Evolutionary conservation across 169 alveolate species (phyloP), one percentile per base, ranked within the genome.

Genomic region (Cryptosporidium sp.): DNA sequence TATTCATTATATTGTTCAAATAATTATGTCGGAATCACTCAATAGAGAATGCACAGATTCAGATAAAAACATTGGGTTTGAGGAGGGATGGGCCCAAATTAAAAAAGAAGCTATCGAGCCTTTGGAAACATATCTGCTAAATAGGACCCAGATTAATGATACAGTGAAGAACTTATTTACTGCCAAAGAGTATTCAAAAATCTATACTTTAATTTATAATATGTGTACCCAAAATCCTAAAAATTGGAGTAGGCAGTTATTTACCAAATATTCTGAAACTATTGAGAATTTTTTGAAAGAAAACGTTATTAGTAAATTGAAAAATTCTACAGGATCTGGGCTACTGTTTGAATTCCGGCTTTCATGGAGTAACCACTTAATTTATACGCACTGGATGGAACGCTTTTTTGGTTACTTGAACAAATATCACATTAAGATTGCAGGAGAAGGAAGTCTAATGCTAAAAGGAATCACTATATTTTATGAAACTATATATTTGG

Each of bases 381-480:
- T 93, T 26, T 91, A 93, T 35, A 91, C 92, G 51, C 93, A 92
- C 85, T 94, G 96, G 96, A 85, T 94, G 92, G 95, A 92, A 52
- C 86, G 94, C 21, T 94, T 94, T 87, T 94, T 94, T 91, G 93
- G 94, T 9, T 94, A 94, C 73, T 84, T 94, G 80, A 94, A 89
- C 68, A 92, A 92, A 44, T 92, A 85, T 84, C 80, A 84, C 70
- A 84, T 85, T 37, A 70, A 92, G 35, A 62, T 80, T 26, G n/a
- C 56, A 4, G 89, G 89, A 8, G 89, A 80, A 62, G 89, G 89
- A 21, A 67, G 65, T n/a, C 33, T 80, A 1, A 65, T 44, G 75
- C n/a, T 51, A 44, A 80, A 80, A 44, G 89, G 70, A 60, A 80
- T 80, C n/a, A 45, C 60, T 2, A 80, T 80, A 37, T 80, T 80